Evolutionary conservation across 306 rosid species (phyloP), one percentile per base, ranked within the genome.

Genomic region (Cicer bijugum): DNA sequence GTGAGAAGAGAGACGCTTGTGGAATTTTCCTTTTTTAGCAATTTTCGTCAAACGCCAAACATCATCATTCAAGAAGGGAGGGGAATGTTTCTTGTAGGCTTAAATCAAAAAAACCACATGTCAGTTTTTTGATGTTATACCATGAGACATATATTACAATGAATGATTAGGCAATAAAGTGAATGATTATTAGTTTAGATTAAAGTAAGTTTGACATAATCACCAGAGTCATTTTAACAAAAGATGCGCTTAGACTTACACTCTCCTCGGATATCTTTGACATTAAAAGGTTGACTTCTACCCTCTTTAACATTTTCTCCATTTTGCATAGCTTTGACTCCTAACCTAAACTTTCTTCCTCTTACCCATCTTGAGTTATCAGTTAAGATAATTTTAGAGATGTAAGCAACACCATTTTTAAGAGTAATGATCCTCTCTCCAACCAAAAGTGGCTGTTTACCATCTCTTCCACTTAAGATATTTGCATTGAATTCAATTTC

Each of bases 291-390:
- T 40, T 82, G 84, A 69, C 91, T 89, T 76, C 48, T 82, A 19
- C 90, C 88, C 60, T 83, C 97, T 76, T 84, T 86, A 12, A 91
- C 65, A 2, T 68, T 44, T 38, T 67, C 80, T 47, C 72, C 84
- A 7, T 3, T 62, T 51, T 77, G 57, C 48, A 61, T 79, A 38
- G 44, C 81, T 78, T 51, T 85, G 67, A 78, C 92, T 75, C 90
- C 97, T 57, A 91, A 48, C 63, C 90, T 78, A 69, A 89, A 89
- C 74, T 1, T 88, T 12, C 86, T 12, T 74, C 82, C 43, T 72
- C 86, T 82, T 5, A 64, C 48, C 97, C 97, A 91, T 57, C 89
- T 79, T 0, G 97, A 91, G 47, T 89, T 91, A 70, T 91, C 97
- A 2, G 83, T 86, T 12, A 91, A 77, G 62, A 7, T 1, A 12